A percentile compares a stretch with the other conserved stretches of the same genome.
phyloP scores from a whole-genome alignment of 1,139 yeast genomes.

The Diutina siamensis region DNA sequence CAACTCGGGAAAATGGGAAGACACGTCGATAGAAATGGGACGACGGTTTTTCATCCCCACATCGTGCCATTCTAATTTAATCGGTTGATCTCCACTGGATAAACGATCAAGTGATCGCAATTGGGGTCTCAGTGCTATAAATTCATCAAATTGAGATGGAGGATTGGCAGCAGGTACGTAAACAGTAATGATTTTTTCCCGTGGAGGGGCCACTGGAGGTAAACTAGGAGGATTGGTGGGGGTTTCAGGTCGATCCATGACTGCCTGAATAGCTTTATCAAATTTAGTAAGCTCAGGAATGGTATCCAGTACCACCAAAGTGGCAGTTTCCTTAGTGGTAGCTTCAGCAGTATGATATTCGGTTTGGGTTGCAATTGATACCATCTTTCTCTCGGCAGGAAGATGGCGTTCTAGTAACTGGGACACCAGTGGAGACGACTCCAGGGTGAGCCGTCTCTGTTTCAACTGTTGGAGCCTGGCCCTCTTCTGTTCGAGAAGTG shows the following conservation, averaged over 20 bases:
- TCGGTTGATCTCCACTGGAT: background rate
- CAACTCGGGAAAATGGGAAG: conserved; percentile 1
- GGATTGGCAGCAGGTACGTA: background rate
- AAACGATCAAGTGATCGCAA: background rate
- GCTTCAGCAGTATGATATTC: background rate
- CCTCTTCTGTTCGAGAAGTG: background rate
- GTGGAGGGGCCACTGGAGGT: background rate
- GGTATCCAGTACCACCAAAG: background rate
- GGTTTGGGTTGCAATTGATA: background rate
- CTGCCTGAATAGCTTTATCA: background rate
- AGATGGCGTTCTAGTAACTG: background rate
- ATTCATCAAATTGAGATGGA: background rate
- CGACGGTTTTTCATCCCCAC: background rate
- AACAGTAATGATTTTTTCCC: background rate
- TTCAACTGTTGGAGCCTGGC: background rate
- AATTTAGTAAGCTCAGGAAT: background rate
- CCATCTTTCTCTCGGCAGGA: background rate
- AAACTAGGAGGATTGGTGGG: too few species aligned
- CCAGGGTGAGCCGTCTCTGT: background rate
- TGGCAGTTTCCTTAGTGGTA: background rate
- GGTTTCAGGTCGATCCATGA: too few species aligned
- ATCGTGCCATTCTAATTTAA: background rate
- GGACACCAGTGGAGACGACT: background rate
- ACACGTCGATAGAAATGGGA: background rate
- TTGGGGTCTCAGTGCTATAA: background rate